phyloP scores from a whole-genome alignment of 1,284 basidiomycete genomes.

The Malassezia yamatoensis region DNA sequence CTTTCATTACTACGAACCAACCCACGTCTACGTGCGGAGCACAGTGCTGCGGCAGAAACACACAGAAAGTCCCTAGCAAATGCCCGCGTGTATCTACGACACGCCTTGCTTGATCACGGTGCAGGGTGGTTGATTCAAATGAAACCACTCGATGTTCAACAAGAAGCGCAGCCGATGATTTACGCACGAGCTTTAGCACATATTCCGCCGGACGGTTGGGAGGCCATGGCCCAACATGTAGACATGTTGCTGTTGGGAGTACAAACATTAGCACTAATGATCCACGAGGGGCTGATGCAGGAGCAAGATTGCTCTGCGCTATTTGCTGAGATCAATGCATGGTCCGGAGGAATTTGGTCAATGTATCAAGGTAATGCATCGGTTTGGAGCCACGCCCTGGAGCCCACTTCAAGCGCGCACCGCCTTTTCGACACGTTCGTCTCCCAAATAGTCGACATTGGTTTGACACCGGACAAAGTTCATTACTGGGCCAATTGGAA shows the following conservation, averaged over 20 bases:
- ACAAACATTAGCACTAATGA: slow-evolving; percentile 1
- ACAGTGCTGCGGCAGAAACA: not conserved
- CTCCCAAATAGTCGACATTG: too few relatives aligned
- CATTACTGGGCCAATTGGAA: too few relatives aligned
- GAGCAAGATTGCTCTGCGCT: not conserved
- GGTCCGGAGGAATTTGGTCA: slow-evolving; percentile 7
- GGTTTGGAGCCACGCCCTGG: not conserved
- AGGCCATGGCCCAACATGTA: slow-evolving; percentile 6
- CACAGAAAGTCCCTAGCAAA: slow-evolving; percentile 4
- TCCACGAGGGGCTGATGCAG: not conserved
- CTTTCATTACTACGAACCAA: slow-evolving; percentile 8
- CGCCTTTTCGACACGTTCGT: not conserved
- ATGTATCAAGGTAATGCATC: not conserved
- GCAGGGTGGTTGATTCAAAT: slow-evolving; percentile 10
- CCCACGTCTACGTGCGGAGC: not conserved
- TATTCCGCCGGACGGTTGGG: slow-evolving; percentile 6
- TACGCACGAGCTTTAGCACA: slow-evolving; percentile 10
- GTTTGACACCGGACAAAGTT: too few relatives aligned
- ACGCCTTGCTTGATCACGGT: slow-evolving; percentile 13
- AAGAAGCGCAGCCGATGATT: not conserved
- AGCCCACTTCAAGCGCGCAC: not conserved
- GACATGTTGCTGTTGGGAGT: slow-evolving; percentile 2
- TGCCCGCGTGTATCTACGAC: slow-evolving; percentile 14
- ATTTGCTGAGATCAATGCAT: slow-evolving; percentile 1
- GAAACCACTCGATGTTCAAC: not conserved